Conservation (phyloP, 2,329 filamentous ascomycete species). For the Pochonia chlamydosporia region DNA sequence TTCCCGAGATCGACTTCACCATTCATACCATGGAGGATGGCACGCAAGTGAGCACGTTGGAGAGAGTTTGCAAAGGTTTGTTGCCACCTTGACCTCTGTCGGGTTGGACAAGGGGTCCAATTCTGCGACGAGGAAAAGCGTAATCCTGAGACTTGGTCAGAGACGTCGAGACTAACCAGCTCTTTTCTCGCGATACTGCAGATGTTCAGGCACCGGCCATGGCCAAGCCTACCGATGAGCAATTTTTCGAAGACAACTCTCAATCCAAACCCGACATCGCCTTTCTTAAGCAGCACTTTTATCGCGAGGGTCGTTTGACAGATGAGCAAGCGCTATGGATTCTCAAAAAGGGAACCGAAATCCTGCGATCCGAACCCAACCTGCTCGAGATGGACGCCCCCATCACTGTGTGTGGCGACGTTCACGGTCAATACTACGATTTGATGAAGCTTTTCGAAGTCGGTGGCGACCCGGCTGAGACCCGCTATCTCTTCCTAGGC, state of each 20-base stretch:
- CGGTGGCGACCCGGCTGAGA: slow-evolving; percentile 92
- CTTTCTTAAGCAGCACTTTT: slow-evolving; percentile 98
- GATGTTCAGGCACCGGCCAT: slow-evolving; percentile 98
- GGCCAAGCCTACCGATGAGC: slow-evolving; percentile 83
- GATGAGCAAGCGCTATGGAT: slow-evolving; percentile 98
- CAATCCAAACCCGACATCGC: slow-evolving; percentile 83
- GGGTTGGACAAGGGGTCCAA: neutral
- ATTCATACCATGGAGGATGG: slow-evolving; percentile 98
- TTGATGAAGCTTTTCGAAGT: slow-evolving; percentile 99
- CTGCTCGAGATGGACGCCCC: slow-evolving; percentile 98
- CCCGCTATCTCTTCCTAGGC: slow-evolving; percentile 91
- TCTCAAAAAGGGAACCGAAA: slow-evolving; percentile 77
- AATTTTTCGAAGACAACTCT: slow-evolving; percentile 87
- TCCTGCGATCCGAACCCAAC: slow-evolving; percentile 87
- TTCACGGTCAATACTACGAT: slow-evolving; percentile 98
- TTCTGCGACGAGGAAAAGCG: too few species aligned
- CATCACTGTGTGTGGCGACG: slow-evolving; percentile 96
- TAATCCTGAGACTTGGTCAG: too few species aligned
- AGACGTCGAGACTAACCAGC: neutral
- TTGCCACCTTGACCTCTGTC: slow-evolving; percentile 5
- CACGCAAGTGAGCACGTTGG: slow-evolving; percentile 86
- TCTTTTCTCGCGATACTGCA: slow-evolving; percentile 31
- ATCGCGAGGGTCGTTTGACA: slow-evolving; percentile 91
- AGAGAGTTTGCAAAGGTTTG: slow-evolving; percentile 97
- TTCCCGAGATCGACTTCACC: slow-evolving; percentile 97